Percentiles rank a stretch among this genome's conserved stretches.
phyloP scores from a whole-genome alignment of 129 eudicot genomes.

The Daucus carota region DH1_v3.0 NC_030381.2:17641001-17641500 shows the following conservation, averaged over 20 bases:
- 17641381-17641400: constrained; percentile 82
- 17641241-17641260: constrained; percentile 86
- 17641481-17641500: constrained; percentile 17
- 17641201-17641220: constrained; percentile 78
- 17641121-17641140: constrained; percentile 22
- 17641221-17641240: constrained; percentile 92
- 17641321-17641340: constrained; percentile 69
- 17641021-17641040: constrained; percentile 20
- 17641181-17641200: constrained; percentile 55
- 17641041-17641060: constrained; percentile 21
- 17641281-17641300: constrained; percentile 98
- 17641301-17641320: constrained; percentile 89
- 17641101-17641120: constrained; percentile 65
- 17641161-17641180: neutral
- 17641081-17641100: constrained; percentile 77
- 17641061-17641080: constrained; percentile 14
- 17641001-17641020: constrained; percentile 40
- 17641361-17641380: constrained; percentile 96
- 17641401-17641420: constrained; percentile 63
- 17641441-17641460: constrained; percentile 87
- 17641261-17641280: constrained; percentile 87
- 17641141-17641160: neutral
- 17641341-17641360: constrained; percentile 67
- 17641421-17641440: constrained; percentile 66
- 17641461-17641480: constrained; percentile 51